A percentile compares a stretch with the other conserved stretches of the same genome.
Conservation (phyloP, 371 early-diverging fungal genomes). For the Blakeslea trispora region DNA sequence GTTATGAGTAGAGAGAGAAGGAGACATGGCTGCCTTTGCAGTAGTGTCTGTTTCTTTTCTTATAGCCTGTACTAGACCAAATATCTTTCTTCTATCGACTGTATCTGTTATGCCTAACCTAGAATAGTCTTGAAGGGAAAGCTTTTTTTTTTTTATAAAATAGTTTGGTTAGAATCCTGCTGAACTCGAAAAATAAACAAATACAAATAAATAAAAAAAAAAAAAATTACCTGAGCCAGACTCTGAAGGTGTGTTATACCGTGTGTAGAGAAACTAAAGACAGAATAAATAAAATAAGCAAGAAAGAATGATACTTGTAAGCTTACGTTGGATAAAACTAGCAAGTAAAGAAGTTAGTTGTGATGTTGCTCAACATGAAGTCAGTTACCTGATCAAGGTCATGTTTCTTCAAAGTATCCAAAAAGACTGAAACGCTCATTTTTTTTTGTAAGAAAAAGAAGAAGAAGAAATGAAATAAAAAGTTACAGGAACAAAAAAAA, state of each 20-base stretch:
- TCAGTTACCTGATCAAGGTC: slow-evolving; percentile 32
- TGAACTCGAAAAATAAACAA: too few species aligned
- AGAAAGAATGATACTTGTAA: background rate
- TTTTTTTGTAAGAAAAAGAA: background rate
- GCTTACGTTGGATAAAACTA: slow-evolving; percentile 35
- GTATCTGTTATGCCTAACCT: slow-evolving; percentile 71
- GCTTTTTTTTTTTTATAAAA: slow-evolving; percentile 32
- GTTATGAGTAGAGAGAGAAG: slow-evolving; percentile 24
- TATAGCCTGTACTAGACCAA: slow-evolving; percentile 61
- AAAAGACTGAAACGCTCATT: slow-evolving; percentile 26
- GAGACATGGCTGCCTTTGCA: slow-evolving; percentile 8
- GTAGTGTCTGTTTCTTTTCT: slow-evolving; percentile 36
- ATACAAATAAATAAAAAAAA: slow-evolving; percentile 6
- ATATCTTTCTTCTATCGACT: slow-evolving; percentile 66
- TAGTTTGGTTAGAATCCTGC: slow-evolving; percentile 19
- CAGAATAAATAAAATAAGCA: background rate
- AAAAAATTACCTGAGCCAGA: slow-evolving; percentile 48
- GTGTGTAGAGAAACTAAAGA: slow-evolving; percentile 54
- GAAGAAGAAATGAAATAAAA: background rate
- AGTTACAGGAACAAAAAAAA: slow-evolving; percentile 1
- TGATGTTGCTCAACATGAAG: background rate
- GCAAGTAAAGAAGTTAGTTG: slow-evolving; percentile 1
- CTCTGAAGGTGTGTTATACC: slow-evolving; percentile 65
- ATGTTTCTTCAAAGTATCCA: slow-evolving; percentile 33
- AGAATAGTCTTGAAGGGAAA: slow-evolving; percentile 79